These are phyloP conservation scores for Backusella luteola DNA, from an alignment of 192 early-diverging fungal genomes.

Conservation along the genomic window DNA sequence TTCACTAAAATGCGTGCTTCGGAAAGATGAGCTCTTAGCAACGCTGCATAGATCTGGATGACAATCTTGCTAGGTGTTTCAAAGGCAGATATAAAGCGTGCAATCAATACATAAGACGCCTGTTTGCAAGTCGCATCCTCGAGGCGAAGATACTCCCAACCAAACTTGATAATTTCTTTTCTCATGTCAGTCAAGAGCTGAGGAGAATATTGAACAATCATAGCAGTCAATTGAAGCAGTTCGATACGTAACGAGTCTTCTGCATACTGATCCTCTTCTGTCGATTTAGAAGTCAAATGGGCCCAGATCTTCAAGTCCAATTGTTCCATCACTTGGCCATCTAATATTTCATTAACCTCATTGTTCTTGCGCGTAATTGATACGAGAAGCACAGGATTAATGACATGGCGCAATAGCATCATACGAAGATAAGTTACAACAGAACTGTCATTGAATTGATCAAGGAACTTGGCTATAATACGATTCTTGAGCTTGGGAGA, in stretches of 20 bases:
- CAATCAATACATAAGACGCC: slow-evolving; percentile 90
- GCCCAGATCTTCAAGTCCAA: slow-evolving; percentile 63
- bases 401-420: slow-evolving; percentile 70
- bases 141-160: slow-evolving; percentile 78
- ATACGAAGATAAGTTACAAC: slow-evolving; percentile 68
- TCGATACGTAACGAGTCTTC: slow-evolving; percentile 78
- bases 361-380: slow-evolving; percentile 52
- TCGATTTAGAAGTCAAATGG: slow-evolving; percentile 45
- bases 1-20: slow-evolving; percentile 87
- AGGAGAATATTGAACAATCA: slow-evolving; percentile 82
- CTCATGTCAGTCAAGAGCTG: slow-evolving; percentile 71
- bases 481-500: slow-evolving; percentile 55
- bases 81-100: slow-evolving; percentile 90
- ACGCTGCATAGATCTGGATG: slow-evolving; percentile 81
- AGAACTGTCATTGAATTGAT: slow-evolving; percentile 60
- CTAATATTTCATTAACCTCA: slow-evolving; percentile 54
- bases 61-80: slow-evolving; percentile 90
- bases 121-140: slow-evolving; percentile 97
- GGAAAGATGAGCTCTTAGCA: slow-evolving; percentile 86
- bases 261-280: slow-evolving; percentile 55
- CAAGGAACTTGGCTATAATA: slow-evolving; percentile 77
- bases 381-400: slow-evolving; percentile 85
- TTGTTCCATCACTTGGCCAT: slow-evolving; percentile 55
- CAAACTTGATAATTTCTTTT: slow-evolving; percentile 94
- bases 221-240: slow-evolving; percentile 87